Evolutionary conservation across 805 yeast genomes (phyloP).

Genomic region (Candida gorgasii): DNA sequence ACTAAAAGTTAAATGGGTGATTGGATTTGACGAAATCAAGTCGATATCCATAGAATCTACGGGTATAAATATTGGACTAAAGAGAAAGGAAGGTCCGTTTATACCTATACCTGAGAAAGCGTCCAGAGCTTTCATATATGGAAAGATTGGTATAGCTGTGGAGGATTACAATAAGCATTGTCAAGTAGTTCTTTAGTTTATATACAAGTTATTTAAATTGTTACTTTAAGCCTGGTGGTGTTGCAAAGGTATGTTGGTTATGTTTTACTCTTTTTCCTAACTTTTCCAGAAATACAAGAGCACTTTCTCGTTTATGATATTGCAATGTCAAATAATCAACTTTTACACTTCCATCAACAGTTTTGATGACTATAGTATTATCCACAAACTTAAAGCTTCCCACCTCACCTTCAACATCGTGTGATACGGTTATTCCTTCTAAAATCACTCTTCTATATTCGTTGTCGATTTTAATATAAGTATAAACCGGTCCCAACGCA

Average conservation of each 20-base stretch:
- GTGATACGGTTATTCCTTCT: slow-evolving; percentile 29
- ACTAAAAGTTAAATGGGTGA: slow-evolving; percentile 69
- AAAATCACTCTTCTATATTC: slow-evolving; percentile 50
- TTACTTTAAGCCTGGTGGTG: neutral
- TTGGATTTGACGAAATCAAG: slow-evolving; percentile 61
- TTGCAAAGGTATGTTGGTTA: slow-evolving; percentile 15
- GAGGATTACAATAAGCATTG: slow-evolving; percentile 72
- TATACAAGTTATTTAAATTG: neutral
- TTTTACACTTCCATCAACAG: slow-evolving; percentile 44
- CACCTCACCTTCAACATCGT: slow-evolving; percentile 2
- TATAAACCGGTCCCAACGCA: slow-evolving; percentile 58
- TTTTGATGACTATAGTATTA: slow-evolving; percentile 37
- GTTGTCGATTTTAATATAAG: slow-evolving; percentile 38
- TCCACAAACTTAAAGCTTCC: slow-evolving; percentile 9
- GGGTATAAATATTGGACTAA: slow-evolving; percentile 70
- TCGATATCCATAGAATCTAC: slow-evolving; percentile 75
- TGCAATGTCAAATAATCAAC: slow-evolving; percentile 51
- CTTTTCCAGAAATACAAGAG: slow-evolving; percentile 43
- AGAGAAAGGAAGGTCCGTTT: slow-evolving; percentile 56
- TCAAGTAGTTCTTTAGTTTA: slow-evolving; percentile 39
- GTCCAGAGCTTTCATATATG: slow-evolving; percentile 66
- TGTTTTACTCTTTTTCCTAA: slow-evolving; percentile 50
- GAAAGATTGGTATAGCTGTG: slow-evolving; percentile 77
- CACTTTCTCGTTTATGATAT: slow-evolving; percentile 49
- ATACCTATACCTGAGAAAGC: slow-evolving; percentile 74